A percentile compares a stretch with the other conserved stretches of the same genome.
phyloP scores from a whole-genome alignment of 2,329 filamentous ascomycete species.

The Karstenula rhodostoma region DNA sequence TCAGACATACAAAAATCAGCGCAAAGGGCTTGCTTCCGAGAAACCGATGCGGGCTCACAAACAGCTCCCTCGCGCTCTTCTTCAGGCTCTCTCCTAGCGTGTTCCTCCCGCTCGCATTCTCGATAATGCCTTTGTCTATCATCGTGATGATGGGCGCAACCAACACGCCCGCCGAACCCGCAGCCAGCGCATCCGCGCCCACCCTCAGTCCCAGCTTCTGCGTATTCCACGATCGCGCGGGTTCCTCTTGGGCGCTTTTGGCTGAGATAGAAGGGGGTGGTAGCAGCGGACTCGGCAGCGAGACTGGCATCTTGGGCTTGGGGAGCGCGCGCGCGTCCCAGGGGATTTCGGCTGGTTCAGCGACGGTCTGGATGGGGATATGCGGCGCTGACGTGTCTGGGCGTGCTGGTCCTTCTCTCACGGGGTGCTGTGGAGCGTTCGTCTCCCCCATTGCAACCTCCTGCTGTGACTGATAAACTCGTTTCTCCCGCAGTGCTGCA shows the following conservation, averaged over 20 bases:
- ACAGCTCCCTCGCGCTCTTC: constrained; percentile 63
- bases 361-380: constrained; percentile 14
- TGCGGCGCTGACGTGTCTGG: constrained; percentile 6
- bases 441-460: constrained; percentile 42
- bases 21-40: constrained; percentile 72
- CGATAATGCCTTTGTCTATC: constrained; percentile 83
- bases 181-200: constrained; percentile 72
- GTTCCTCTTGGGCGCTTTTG: constrained; percentile 16
- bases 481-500: constrained; percentile 40
- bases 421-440: constrained; percentile 7
- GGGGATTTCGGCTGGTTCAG: neutral
- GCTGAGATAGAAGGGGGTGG: constrained; percentile 14
- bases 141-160: constrained; percentile 87
- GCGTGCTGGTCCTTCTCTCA: constrained; percentile 14
- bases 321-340: constrained; percentile 15
- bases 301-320: constrained; percentile 10
- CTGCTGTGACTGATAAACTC: constrained; percentile 38
- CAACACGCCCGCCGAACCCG: constrained; percentile 74
- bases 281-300: neutral
- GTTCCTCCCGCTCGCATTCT: constrained; percentile 77
- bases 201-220: constrained; percentile 73
- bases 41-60: constrained; percentile 68
- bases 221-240: constrained; percentile 71
- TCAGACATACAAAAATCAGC: constrained; percentile 62
- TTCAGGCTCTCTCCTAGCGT: constrained; percentile 68